Conservation (phyloP, 768 basidiomycete genomes). For the Suillus brevipes region DNA sequence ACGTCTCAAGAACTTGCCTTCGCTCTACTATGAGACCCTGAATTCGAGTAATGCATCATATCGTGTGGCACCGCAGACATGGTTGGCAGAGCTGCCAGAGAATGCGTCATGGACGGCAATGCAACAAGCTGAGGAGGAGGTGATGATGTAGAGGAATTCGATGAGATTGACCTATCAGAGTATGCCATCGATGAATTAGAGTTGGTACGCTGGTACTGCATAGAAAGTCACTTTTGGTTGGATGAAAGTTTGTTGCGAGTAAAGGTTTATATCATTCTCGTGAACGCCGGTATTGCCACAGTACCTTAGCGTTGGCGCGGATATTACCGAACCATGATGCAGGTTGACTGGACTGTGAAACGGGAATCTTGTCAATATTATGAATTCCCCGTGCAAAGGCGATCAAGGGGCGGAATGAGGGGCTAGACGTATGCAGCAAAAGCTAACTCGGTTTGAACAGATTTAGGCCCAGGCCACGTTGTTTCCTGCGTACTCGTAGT, state of each 20-base stretch:
- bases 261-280: constrained; percentile 28
- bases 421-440: constrained; percentile 21
- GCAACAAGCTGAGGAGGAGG: constrained; percentile 30
- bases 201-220: constrained; percentile 32
- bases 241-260: constrained; percentile 8
- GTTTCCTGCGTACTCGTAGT: constrained; percentile 30
- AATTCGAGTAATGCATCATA: constrained; percentile 33
- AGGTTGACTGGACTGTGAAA: constrained; percentile 27
- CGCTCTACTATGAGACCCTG: constrained; percentile 30
- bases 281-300: constrained; percentile 25
- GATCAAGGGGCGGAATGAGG: constrained; percentile 35
- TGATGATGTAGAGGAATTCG: constrained; percentile 31
- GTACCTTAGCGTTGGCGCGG: constrained; percentile 24
- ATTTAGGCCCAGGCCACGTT: constrained; percentile 35
- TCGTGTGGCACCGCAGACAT: constrained; percentile 32
- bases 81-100: constrained; percentile 30
- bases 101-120: constrained; percentile 35
- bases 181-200: constrained; percentile 35
- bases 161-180: constrained; percentile 35
- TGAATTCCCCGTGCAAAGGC: constrained; percentile 29
- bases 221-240: constrained; percentile 20
- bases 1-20: constrained; percentile 20
- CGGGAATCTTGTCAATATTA: constrained; percentile 34
- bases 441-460: constrained; percentile 18
- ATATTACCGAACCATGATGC: constrained; percentile 38